Evolutionary conservation across 139 green algal species (phyloP), one percentile per base, ranked within the genome.

Genomic region (Choricystis sp.): DNA sequence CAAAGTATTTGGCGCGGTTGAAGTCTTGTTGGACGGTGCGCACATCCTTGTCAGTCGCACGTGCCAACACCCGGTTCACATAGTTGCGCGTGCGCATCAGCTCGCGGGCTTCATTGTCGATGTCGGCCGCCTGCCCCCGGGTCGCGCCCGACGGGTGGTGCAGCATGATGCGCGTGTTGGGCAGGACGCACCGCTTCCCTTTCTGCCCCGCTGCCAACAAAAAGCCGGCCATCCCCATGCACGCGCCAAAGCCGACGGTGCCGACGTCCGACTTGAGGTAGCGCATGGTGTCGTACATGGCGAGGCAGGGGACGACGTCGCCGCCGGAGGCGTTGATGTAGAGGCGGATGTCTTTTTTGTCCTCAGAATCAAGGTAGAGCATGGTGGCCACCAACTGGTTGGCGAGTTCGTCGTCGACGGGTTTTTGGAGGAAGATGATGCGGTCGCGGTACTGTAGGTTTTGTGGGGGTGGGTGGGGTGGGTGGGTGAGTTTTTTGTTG

Each of bases 211-310:
- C 78, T 5, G 90, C 83, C 25, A 99, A 79, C 70, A 99, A 73
- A 72, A 98, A 96, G n/a, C 87, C 91, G 27, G 77, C 87, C 89
- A 96, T 98, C 56, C 89, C 91, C 67, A 95, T 86, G 70, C 85
- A 94, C 48, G 86, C 79, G 31, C 93, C 93, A 72, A 98, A 97
- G 66, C 86, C 91, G 2, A 98, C 84, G 3, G 92, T 97, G 29
- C 79, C 83, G 24, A 95, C 90, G 65, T 90, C 84, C 67, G 74
- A 88, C 70, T 84, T 82, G 26, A 97, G 77, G 77, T 95, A 85
- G 63, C 85, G 80, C 85, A 99, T 97, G 1, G 93, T 98, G 83
- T 99, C 93, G 68, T 95, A 86, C 58, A 99, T 74, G 19, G 93
- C 89, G 27, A 99, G 78, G 28, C 78, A 89, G 9, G 93, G 89